Conservation (phyloP, 345 rosid species). For the Raphanus raphanistrum region DNA sequence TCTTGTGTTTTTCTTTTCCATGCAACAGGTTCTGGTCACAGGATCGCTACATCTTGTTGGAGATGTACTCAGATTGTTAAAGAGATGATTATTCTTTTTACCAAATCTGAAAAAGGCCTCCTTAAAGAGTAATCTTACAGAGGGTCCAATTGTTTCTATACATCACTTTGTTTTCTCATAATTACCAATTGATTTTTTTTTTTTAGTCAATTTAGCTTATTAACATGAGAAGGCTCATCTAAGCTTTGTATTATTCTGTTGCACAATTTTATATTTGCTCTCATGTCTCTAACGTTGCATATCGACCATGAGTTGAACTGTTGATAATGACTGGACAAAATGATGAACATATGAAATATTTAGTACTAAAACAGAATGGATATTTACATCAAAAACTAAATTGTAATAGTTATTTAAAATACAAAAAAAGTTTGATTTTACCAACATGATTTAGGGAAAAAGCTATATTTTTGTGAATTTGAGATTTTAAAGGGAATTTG, state of each 20-base stretch:
- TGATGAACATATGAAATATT: no score
- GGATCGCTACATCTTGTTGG: constrained; percentile 86
- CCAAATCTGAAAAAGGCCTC: background rate
- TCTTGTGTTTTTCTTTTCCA: background rate
- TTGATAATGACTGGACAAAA: no score
- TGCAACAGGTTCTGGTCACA: constrained; percentile 74
- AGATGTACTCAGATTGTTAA: constrained; percentile 68
- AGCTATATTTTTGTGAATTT: no score
- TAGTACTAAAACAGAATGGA: no score
- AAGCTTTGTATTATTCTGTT: constrained; percentile 13
- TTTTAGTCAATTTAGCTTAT: background rate
- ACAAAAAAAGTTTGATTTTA: no score
- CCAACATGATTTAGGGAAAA: no score
- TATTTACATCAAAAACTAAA: no score
- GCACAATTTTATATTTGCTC: background rate
- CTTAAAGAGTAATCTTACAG: constrained; percentile 14
- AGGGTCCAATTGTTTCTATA: constrained; percentile 1
- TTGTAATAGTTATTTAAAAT: no score
- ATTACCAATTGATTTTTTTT: constrained; percentile 15
- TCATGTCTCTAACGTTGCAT: background rate
- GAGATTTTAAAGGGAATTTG: no score
- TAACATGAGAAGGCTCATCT: background rate
- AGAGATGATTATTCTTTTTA: constrained; percentile 39
- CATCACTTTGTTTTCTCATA: background rate
- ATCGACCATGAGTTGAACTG: no score